Evolutionary conservation across 2,329 filamentous ascomycete species (phyloP), one percentile per base, ranked within the genome.

Genomic region (Fusarium setosum): DNA sequence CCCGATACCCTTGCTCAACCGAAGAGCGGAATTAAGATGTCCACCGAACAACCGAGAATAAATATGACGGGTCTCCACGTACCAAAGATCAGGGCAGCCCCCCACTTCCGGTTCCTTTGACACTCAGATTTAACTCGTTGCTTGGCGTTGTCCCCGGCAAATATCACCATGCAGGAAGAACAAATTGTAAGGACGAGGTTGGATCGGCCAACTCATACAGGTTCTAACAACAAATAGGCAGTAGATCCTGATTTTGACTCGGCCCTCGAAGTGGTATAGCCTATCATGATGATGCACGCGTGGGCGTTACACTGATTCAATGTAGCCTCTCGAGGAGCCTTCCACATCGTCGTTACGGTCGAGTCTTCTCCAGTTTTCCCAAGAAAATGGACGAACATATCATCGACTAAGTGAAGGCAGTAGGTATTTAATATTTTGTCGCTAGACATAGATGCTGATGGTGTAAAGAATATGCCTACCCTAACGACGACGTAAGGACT

Each of bases 321-420:
- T 3, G n/a, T 10, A 64, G 61, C 50, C 61, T 8, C 24, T 65
- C 1, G 61, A 64, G 12, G 61, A 64, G 2, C 61, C 61, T 4
- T 56, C 56, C 4, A 64, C 50, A 11, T 44, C 57, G 5, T 65
- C 61, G 2, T 50, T 65, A 5, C 56, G 61, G 15, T 65, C 61
- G 0, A 65, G 61, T 26, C 21, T 65, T 5, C 38, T 65, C 0
- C 56, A 64, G 4, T 65, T 65, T 13, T 34, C 50, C 1, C 56
- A 65, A 8, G 61, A 65, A 13, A 65, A 65, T 34, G 61, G 61
- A 5, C 61, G 61, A 5, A 65, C 61, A 0, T 65, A 65, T 17
- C 61, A 65, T 12, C 51, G 29, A n/a, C 12, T 65, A 6, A 65
- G 61, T 4, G 61, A 61, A 61, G 61, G 61, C 12, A 65, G 61